Base-by-base conservation (phyloP, 805 yeast species). In the Komagataella pastoris region DNA sequence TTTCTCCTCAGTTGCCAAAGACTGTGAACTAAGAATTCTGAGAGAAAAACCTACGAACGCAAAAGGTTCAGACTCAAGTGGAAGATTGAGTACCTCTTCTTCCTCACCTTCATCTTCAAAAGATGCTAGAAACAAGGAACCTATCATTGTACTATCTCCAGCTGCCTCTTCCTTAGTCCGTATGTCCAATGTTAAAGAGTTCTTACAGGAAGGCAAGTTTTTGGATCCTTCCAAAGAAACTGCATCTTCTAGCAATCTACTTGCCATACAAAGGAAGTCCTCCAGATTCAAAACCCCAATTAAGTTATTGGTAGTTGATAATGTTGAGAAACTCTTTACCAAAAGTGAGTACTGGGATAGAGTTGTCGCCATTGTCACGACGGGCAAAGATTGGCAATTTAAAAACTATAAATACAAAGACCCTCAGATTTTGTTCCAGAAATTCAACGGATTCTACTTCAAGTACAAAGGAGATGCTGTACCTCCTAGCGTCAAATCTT, bases 331-430 rank as follows among this genome's bases (percentile, higher is more conserved):
- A 67, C 85, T 85, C 68, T 85, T 86, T 70, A 83, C 86, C 21
- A 91, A 90, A 64, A 95, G 96, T 3, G 98, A 93, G 65, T 88
- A 93, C 68, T 93, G 99, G 99, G 95, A 88, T 62, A 77, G 99
- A 54, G 97, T 93, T 1, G 87, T 91, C 49, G 97, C 96, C 0
- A 86, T 93, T 44, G 84, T 93, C 70, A 91, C 97, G 17, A 91
- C 97, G 8, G 99, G 99, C 10, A 99, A 93, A 69, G 74, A 83
- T 51, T 93, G 99, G 99, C 99, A 93, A 69, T 88, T 93, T 69
- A 80, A 86, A 61, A 79, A 81, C 59, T 93, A 91, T 67, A 85
- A 84, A 63, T 85, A 89, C 80, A 74, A 80, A 45, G 80, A 83
- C 51, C 97, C 99, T 2, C 80, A 84, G 54, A 72, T 72, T 47